Conservation (phyloP, 352 stramenopile genomes). For the Globisporangium mamillatum region DNA sequence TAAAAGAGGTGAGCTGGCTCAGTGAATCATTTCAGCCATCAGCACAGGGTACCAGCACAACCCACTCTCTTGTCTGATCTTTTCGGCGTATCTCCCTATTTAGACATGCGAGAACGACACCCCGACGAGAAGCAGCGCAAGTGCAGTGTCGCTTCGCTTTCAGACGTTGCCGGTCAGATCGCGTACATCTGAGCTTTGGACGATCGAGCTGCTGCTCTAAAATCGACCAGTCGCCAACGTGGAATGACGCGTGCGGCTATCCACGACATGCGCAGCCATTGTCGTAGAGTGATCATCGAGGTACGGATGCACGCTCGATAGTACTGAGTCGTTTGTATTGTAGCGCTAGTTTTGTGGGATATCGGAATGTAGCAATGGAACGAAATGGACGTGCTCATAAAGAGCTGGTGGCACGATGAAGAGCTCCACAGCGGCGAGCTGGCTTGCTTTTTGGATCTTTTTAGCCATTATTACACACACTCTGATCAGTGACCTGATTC, state of each 20-base stretch:
- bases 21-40: neutral
- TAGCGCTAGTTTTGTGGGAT: neutral
- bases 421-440: neutral
- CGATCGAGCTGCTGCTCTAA: neutral
- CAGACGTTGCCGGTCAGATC: neutral
- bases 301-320: neutral
- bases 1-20: neutral
- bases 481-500: neutral
- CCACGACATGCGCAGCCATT: neutral
- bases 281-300: neutral
- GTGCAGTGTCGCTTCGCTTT: neutral
- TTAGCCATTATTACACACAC: conserved; percentile 8
- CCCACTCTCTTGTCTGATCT: neutral
- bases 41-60: neutral
- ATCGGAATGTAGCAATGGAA: too few relatives aligned
- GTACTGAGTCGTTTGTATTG: too few relatives aligned
- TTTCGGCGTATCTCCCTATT: neutral
- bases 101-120: neutral
- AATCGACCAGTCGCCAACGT: neutral
- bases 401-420: neutral
- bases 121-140: neutral
- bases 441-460: conserved; percentile 4
- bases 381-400: neutral
- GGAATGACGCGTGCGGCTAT: neutral
- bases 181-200: neutral